Evolutionary conservation across 495 filamentous ascomycete genomes (phyloP), one percentile per base, ranked within the genome.

Genomic region (Podospora australis): DNA sequence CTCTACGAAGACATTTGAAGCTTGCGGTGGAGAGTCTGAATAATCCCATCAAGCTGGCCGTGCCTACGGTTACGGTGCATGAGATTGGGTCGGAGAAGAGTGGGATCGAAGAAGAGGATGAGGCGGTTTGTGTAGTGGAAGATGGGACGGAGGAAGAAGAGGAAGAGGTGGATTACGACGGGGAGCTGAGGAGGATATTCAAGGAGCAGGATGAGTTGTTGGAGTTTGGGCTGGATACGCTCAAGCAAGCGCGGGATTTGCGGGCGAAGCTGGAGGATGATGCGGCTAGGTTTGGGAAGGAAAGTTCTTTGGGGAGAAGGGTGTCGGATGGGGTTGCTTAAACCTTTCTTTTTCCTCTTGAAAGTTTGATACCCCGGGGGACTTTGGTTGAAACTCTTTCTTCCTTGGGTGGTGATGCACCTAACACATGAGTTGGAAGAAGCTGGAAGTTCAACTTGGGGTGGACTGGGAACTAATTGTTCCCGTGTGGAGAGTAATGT

Each of bases 1-100:
- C 89, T 1, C 68, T 97, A 57, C 74, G 87, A 46, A 72, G 87
- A 51, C 94, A 97, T 60, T 66, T 99, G 38, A 86, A 84, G 59
- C 71, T 99, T 20, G 90, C 86, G 5, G 65, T 96, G 9, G 92
- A 94, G 25, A 87, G 82, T 53, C 56, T 97, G 29, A 87, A 83
- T 69, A 95, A 96, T 63, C 91, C 92, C 0, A 96, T 96, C 49
- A 36, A 16, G 32, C n/a, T 16, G 13, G 80, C 79, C 4, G 54
- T 16, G 22, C 23, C 40, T 21, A 13, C 63, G 24, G 65, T 83
- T 9, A 64, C 66, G 5, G 63, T 67, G 11, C 49, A 19, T 35
- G 49, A 44, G 17, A 16, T 54, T 32, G 68, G 56, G 19, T 41
- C 23, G 7, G 56, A 43, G 44, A 63, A 49, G 50, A 77, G 25